Evolutionary conservation across 805 yeast genomes (phyloP), one percentile per base, ranked within the genome.

Genomic region (Sugiyamaella lignohabitans): DNA sequence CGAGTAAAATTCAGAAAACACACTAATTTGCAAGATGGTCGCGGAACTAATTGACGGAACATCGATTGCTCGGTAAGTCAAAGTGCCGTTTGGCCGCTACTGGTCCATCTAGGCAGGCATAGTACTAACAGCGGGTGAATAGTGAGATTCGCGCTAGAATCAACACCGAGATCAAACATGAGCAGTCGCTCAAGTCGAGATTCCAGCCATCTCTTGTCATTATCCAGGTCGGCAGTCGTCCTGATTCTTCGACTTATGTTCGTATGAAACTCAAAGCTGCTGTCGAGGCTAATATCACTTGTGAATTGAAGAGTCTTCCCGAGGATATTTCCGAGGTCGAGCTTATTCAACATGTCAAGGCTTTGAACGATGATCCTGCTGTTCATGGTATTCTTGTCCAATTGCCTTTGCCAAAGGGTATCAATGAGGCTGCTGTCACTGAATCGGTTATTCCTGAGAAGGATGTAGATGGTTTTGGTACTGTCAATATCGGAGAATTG

Each of bases 401-500:
- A 68, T 74, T 91, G 59, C 98, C 98, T 3, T 69, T 91, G 49
- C 98, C 98, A 34, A 63, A 68, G 27, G 88, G 83, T 59, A 70
- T 91, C 49, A 77, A 87, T 61, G 98, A 91, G 69, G 78, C 84
- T 43, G 64, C 69, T 47, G 73, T 91, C 54, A 88, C 97, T 41
- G 80, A 82, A 59, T 74, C 88, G 1, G 96, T 91, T 18, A 65
- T 73, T n/a, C 78, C 84, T 18, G 79, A 75, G 45, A 91, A 91
- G 68, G 98, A 91, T 62, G 96, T 93, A 43, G 98, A 91, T 65
- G 98, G 98, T 2, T 91, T 91, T 61, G 91, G 87, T 45, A 80
- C 91, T 50, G 73, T 72, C 60, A 93, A 91, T 66, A 80, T 87
- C 50, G 98, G 97, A 52, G 97, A 93, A 62, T 75, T 91, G 51